Base-by-base conservation (phyloP, 1,139 yeast species). In the Zygosaccharomyces pseudobailii region DNA sequence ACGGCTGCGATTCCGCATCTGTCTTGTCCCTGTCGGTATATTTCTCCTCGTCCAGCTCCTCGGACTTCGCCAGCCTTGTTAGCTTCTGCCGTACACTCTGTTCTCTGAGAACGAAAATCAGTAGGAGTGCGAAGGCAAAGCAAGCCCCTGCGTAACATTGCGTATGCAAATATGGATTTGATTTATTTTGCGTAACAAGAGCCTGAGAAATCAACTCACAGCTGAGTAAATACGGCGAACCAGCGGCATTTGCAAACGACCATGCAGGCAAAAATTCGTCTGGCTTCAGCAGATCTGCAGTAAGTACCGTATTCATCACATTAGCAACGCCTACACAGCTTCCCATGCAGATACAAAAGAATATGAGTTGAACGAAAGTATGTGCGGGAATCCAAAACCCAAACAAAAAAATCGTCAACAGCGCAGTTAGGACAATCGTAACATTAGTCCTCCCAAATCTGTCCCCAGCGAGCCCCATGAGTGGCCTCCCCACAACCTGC, bases 401-500 rank as follows among this genome's bases (percentile, higher is more conserved):
- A 36, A 43, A 47, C 42, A 53, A 36, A 25, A 49, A 40, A 13
- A 46, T 22, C 19, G 49, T 44, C 20, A 46, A 31, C 20, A 40
- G 31, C 17, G 33, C 23, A n/a, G 50, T 42, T 33, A 66, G 48
- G 4, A 59, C 45, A 7, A 68, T 55, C 0, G 82, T 71, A 28
- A 75, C 67, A 61, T 81, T 83, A 40, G 73, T 67, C 48, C 87
- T 69, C 1, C 92, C 90, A 40, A 71, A 61, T 30, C 53, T 64
- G 60, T 84, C 90, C 20, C 82, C 80, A 5, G 74, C 37, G 5
- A 69, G 50, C 0, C 92, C 90, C 61, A 81, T 69, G 3, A 68
- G 32, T 0, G 89, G 89, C 52, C 92, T 71, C 0, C 90, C 90
- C 13, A 84, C 53, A 3, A 73, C 64, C 62, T 82, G 88, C 1